Evolutionary conservation across 345 rosid genomes (phyloP).

Genomic region (Microcos paniculata): DNA sequence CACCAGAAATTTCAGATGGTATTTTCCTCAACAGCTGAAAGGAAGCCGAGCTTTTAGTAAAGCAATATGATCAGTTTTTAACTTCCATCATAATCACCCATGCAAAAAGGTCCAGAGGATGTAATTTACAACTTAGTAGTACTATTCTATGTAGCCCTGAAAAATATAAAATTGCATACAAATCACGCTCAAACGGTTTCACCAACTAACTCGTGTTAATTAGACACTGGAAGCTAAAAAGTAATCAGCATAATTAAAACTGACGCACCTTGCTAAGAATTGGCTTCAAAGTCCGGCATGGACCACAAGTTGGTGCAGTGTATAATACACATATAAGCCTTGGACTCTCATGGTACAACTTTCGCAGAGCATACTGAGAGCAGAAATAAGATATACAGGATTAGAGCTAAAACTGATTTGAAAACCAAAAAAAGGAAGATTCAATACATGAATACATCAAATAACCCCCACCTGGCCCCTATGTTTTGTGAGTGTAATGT

Average conservation of each 20-base stretch:
- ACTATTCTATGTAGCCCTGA: neutral
- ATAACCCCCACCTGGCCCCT: conserved; percentile 71
- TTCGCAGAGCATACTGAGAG: conserved; percentile 86
- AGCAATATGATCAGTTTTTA: neutral
- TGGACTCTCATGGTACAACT: conserved; percentile 92
- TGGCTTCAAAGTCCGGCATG: conserved; percentile 95
- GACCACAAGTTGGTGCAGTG: conserved; percentile 96
- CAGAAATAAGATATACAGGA: conserved; percentile 10
- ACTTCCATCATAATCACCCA: neutral
- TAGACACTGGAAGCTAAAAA: neutral
- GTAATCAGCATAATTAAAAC: neutral
- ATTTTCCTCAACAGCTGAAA: neutral
- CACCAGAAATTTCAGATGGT: neutral
- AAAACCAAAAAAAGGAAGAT: conserved; percentile 7
- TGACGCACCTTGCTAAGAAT: conserved; percentile 77
- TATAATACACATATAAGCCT: conserved; percentile 82
- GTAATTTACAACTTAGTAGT: neutral
- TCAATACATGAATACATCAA: neutral
- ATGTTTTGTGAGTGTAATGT: conserved; percentile 73
- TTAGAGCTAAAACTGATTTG: neutral
- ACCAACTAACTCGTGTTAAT: neutral
- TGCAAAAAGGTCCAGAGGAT: neutral
- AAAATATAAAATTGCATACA: neutral
- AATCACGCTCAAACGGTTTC: neutral
- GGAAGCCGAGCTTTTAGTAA: neutral